Conservation (phyloP, 2,329 filamentous ascomycete species). For the Ophiostoma australiae region DNA sequence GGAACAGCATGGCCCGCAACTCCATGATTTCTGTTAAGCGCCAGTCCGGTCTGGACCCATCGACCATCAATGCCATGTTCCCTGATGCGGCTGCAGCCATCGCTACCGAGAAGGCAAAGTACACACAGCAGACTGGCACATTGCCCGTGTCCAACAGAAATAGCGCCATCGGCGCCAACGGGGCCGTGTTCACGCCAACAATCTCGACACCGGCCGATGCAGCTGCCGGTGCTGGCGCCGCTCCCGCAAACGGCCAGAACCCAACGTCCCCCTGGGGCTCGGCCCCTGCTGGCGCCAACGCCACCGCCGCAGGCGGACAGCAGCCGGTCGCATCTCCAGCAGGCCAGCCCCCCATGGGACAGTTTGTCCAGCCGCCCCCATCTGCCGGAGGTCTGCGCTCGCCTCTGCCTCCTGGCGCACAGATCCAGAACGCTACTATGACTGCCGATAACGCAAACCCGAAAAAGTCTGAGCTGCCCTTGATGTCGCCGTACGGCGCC, state of each 20-base stretch:
- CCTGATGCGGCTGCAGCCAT: slow-evolving; percentile 98
- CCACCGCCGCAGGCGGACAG: slow-evolving; percentile 65
- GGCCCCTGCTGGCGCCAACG: slow-evolving; percentile 32
- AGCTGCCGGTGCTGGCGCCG: slow-evolving; percentile 54
- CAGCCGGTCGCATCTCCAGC: slow-evolving; percentile 55
- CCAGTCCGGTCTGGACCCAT: slow-evolving; percentile 88
- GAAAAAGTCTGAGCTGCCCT: slow-evolving; percentile 65
- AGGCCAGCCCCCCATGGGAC: slow-evolving; percentile 76
- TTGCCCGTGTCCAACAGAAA: slow-evolving; percentile 88
- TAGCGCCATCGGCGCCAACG: slow-evolving; percentile 72
- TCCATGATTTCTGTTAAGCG: slow-evolving; percentile 78
- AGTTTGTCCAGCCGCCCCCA: slow-evolving; percentile 79
- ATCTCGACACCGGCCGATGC: slow-evolving; percentile 66
- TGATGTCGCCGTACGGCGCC: slow-evolving; percentile 77
- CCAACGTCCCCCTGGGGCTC: slow-evolving; percentile 76
- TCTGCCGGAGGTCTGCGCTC: slow-evolving; percentile 71
- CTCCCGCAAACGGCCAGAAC: slow-evolving; percentile 57
- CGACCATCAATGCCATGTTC: slow-evolving; percentile 97
- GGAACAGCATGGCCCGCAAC: slow-evolving; percentile 79
- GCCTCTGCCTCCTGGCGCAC: slow-evolving; percentile 55
- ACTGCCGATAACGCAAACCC: slow-evolving; percentile 51
- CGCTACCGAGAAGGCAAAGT: slow-evolving; percentile 95
- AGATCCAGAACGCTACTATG: slow-evolving; percentile 79
- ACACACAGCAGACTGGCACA: slow-evolving; percentile 89
- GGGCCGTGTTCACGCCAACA: slow-evolving; percentile 62